A percentile compares a stretch with the other conserved stretches of the same genome.
Conservation (phyloP, 75 land plant genomes). For the Adiantum capillusveneris region DNA sequence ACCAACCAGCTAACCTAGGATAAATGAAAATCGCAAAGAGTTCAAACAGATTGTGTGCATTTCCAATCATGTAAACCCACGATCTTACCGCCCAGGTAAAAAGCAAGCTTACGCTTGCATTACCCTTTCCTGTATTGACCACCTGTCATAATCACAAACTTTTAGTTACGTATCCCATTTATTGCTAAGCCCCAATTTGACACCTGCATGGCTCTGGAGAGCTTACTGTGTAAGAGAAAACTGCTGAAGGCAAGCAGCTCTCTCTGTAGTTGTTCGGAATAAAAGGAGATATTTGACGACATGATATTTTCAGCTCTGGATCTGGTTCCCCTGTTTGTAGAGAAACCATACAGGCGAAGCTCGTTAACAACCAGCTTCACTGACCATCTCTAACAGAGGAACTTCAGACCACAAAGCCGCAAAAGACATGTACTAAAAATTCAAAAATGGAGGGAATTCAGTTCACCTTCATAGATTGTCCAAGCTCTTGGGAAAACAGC, state of each 20-base stretch:
- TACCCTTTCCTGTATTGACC: conserved; percentile 85
- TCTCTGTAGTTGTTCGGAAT: conserved; percentile 93
- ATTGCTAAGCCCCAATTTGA: neutral
- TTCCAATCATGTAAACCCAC: too few relatives aligned
- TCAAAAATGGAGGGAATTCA: too few relatives aligned
- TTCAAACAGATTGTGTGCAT: too few relatives aligned
- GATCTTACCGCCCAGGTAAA: conserved; percentile 97
- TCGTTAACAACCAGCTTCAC: too few relatives aligned
- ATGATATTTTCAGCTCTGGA: conserved; percentile 90
- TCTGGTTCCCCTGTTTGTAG: conserved; percentile 81
- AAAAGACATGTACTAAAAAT: too few relatives aligned
- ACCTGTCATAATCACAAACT: conserved; percentile 33
- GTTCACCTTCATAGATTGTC: conserved; percentile 99
- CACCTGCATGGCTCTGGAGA: neutral
- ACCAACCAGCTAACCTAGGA: too few relatives aligned
- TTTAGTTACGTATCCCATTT: neutral
- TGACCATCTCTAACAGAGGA: too few relatives aligned
- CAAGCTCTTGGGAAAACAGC: conserved; percentile 96
- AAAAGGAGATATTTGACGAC: conserved; percentile 96
- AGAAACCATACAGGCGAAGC: too few relatives aligned
- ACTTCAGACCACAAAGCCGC: too few relatives aligned
- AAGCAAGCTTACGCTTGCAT: conserved; percentile 85
- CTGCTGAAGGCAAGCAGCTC: conserved; percentile 85
- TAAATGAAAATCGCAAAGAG: too few relatives aligned
- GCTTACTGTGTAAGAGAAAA: conserved; percentile 90